Conservation (phyloP, 1,284 basidiomycete species). For the Serendipita sp. region DNA sequence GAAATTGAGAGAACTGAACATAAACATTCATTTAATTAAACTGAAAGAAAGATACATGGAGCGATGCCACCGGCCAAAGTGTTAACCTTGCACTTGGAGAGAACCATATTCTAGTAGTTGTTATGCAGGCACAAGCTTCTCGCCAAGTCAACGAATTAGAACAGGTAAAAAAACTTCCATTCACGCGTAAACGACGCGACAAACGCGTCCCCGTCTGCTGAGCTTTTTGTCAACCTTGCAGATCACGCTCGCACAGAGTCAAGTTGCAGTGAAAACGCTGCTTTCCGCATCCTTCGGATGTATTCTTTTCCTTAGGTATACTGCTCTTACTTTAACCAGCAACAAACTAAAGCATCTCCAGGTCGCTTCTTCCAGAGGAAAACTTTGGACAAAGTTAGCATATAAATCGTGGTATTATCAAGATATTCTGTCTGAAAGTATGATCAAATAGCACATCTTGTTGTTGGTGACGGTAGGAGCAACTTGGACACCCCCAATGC, state of each 20-base stretch:
- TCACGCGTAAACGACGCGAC: not conserved
- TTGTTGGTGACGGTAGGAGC: conserved; percentile 16
- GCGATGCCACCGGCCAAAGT: not conserved
- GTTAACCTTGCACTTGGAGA: too few relatives aligned
- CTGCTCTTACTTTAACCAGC: not conserved
- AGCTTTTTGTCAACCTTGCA: not conserved
- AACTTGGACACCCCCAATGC: conserved; percentile 16
- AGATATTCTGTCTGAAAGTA: conserved; percentile 30
- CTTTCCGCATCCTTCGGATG: conserved; percentile 60
- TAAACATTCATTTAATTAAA: not conserved
- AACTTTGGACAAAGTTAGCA: conserved; percentile 59
- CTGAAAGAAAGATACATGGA: not conserved
- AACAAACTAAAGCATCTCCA: conserved; percentile 17
- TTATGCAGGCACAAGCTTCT: not conserved
- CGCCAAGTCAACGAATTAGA: not conserved
- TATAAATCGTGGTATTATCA: conserved; percentile 24
- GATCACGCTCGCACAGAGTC: conserved; percentile 45
- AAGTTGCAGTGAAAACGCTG: conserved; percentile 53
- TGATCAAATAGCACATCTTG: conserved; percentile 25
- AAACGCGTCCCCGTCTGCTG: not conserved
- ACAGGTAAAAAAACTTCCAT: not conserved
- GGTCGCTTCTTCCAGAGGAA: conserved; percentile 60
- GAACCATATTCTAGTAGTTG: not conserved
- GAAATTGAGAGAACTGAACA: not conserved
- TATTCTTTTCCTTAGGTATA: conserved; percentile 58